phyloP scores from a whole-genome alignment of 345 rosid genomes.

The Syzygium aromaticum region DNA sequence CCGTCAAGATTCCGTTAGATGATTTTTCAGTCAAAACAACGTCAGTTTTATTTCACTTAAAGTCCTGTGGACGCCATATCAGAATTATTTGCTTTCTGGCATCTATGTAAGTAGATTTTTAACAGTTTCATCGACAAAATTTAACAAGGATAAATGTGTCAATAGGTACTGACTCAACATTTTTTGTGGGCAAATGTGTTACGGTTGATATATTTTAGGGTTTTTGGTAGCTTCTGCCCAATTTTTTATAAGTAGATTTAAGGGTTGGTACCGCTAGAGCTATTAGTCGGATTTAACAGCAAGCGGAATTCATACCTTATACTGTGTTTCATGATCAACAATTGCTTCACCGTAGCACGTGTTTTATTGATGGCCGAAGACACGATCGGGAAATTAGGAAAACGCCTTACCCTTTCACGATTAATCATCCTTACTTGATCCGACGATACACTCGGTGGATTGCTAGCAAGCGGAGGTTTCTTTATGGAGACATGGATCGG shows the following conservation, averaged over 20 bases:
- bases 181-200: no score
- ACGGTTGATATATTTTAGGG: no score
- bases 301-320: not conserved
- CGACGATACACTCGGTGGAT: fast-evolving
- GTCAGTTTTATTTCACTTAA: no score
- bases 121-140: no score
- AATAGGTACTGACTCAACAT: no score
- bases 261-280: not conserved
- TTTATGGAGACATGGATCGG: not conserved
- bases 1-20: no score
- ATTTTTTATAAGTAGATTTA: not conserved
- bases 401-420: not conserved
- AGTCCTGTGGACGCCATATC: no score
- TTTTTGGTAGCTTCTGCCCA: no score
- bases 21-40: no score
- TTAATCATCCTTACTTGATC: not conserved
- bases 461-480: fast-evolving
- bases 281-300: not conserved
- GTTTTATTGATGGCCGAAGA: not conserved
- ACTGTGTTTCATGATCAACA: not conserved
- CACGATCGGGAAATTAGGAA: not conserved
- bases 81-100: no score
- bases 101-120: no score
- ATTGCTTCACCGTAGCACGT: not conserved
- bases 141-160: no score